These are phyloP conservation scores for Daedaleopsis nitida DNA, from an alignment of 768 basidiomycete species.

Conservation along the genomic window DNA sequence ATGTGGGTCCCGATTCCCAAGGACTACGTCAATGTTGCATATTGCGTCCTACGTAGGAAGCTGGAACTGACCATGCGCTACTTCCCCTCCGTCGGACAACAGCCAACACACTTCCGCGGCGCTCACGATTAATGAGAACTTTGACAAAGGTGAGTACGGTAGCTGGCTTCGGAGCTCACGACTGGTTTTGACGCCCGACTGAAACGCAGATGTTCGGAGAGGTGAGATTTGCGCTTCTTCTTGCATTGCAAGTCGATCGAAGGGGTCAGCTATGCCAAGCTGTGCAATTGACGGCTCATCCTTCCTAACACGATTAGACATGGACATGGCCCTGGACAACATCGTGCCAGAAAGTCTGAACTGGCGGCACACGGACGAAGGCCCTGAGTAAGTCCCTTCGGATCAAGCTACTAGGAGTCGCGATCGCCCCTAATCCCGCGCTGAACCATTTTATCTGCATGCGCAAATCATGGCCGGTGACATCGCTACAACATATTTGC, in stretches of 20 bases:
- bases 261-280: background rate
- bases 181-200: background rate
- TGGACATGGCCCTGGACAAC: conserved; percentile 91
- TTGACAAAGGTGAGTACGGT: conserved; percentile 59
- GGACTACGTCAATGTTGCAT: background rate
- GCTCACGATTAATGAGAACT: conserved; percentile 89
- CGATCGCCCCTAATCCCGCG: no score
- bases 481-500: conserved; percentile 3
- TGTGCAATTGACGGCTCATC: background rate
- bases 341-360: conserved; percentile 83
- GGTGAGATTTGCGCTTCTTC: conserved; percentile 28
- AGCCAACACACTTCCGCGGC: conserved; percentile 81
- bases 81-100: background rate
- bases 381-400: conserved; percentile 68
- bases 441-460: background rate
- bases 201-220: conserved; percentile 44
- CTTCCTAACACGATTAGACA: conserved; percentile 51
- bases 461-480: background rate
- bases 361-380: conserved; percentile 91
- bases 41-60: background rate
- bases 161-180: background rate
- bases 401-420: no score
- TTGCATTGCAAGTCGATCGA: background rate
- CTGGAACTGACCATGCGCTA: conserved; percentile 28
- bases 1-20: conserved; percentile 53